Percentiles rank a stretch among this genome's conserved stretches.
Conservation (phyloP, 2,329 filamentous ascomycete species). For the Phaeosphaeriaceae sp. region DNA sequence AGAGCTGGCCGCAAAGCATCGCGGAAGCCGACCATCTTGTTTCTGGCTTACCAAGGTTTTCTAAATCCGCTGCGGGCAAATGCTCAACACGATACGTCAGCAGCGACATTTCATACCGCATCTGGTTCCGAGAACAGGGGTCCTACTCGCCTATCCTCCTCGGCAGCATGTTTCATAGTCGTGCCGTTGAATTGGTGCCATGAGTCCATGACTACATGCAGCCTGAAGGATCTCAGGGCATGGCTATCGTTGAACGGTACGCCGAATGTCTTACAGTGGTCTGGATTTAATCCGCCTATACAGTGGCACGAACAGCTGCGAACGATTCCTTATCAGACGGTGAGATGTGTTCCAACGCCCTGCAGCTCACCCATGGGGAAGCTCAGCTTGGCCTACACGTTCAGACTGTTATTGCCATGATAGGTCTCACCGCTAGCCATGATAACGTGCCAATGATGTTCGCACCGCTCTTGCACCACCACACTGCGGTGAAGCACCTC, state of each 20-base stretch:
- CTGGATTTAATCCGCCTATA: not conserved
- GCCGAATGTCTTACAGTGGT: not conserved
- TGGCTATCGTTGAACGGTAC: not conserved
- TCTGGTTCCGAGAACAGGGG: conserved; percentile 7
- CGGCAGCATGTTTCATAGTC: conserved; percentile 6
- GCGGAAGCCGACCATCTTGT: conserved; percentile 17
- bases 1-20: conserved; percentile 16
- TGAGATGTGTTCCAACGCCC: conserved; percentile 20
- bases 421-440: not conserved
- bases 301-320: not conserved
- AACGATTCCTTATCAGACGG: conserved; percentile 32
- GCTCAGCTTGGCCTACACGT: conserved; percentile 7
- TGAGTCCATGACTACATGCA: not conserved
- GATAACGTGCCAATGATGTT: not conserved
- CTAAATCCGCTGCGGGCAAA: conserved; percentile 28
- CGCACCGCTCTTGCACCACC: not conserved
- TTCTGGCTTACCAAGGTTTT: conserved; percentile 23
- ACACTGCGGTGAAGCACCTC: not conserved
- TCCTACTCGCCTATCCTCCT: conserved; percentile 22
- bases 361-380: conserved; percentile 8
- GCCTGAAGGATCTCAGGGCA: not conserved
- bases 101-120: conserved; percentile 14
- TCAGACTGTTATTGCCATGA: conserved; percentile 4
- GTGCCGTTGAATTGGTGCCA: not conserved
- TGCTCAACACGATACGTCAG: conserved; percentile 32